These are phyloP conservation scores for Colletotrichum cordylinicola DNA, from an alignment of 2,329 filamentous ascomycete species.

Conservation along the genomic window DNA sequence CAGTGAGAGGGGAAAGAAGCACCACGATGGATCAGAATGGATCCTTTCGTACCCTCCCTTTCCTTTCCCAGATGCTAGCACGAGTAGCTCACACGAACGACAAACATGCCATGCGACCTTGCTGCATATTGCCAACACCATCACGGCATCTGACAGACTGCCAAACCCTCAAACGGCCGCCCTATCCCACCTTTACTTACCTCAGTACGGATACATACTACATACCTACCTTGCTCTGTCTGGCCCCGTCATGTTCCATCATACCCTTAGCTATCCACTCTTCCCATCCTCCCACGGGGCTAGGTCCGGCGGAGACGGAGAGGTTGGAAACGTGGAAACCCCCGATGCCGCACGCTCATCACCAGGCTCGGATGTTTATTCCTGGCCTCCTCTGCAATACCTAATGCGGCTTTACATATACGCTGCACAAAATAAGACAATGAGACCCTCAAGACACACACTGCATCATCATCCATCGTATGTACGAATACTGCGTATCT, in stretches of 20 bases:
- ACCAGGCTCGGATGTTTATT: neutral
- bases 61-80: neutral
- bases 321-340: neutral
- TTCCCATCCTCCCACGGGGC: neutral
- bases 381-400: neutral
- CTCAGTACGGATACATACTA: neutral
- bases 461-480: neutral
- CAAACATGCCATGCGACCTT: neutral
- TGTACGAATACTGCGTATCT: neutral
- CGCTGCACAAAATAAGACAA: too few species aligned
- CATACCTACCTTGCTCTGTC: neutral
- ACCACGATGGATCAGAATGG: neutral
- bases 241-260: neutral
- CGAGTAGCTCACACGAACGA: neutral
- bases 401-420: neutral
- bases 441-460: too few species aligned
- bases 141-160: neutral
- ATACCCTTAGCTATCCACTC: neutral
- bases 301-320: slow-evolving; percentile 2
- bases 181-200: neutral
- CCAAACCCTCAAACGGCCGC: neutral
- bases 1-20: neutral
- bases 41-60: neutral
- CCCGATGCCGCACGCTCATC: slow-evolving; percentile 7
- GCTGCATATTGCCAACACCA: neutral